Conservation (phyloP, 768 basidiomycete species). For the Sutorius australiensis region DNA sequence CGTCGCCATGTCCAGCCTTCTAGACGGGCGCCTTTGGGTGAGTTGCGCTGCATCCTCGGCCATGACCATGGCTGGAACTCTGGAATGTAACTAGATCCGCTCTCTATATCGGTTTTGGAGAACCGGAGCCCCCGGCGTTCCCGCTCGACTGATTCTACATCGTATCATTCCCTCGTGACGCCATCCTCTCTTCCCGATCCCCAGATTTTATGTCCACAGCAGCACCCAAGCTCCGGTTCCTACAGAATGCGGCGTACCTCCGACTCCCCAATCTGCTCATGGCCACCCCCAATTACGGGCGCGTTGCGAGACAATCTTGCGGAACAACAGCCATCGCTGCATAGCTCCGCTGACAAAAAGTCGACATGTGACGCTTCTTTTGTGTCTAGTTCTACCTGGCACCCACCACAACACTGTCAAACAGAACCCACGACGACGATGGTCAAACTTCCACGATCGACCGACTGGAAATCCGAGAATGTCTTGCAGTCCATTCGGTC, state of each 20-base stretch:
- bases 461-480: conserved; percentile 21
- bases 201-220: conserved; percentile 1
- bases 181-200: conserved; percentile 15
- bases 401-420: conserved; percentile 1
- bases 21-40: conserved; percentile 25
- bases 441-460: conserved; percentile 1
- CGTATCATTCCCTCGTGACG: conserved; percentile 8
- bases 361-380: conserved; percentile 8
- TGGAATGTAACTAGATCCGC: conserved; percentile 21
- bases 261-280: conserved; percentile 15
- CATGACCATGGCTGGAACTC: neutral
- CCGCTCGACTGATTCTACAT: conserved; percentile 3
- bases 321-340: conserved; percentile 8
- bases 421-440: conserved; percentile 1
- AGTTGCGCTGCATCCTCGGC: conserved; percentile 9
- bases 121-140: conserved; percentile 13
- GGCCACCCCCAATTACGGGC: conserved; percentile 20
- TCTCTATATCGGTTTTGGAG: conserved; percentile 21
- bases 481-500: conserved; percentile 15
- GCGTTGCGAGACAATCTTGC: neutral
- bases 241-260: conserved; percentile 7
- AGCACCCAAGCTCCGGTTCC: conserved; percentile 10
- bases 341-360: conserved; percentile 6
- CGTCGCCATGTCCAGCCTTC: conserved; percentile 17
- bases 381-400: conserved; percentile 11